These are phyloP conservation scores for Achaetomiella virescens DNA, from an alignment of 495 filamentous ascomycete genomes.

Conservation along the genomic window DNA sequence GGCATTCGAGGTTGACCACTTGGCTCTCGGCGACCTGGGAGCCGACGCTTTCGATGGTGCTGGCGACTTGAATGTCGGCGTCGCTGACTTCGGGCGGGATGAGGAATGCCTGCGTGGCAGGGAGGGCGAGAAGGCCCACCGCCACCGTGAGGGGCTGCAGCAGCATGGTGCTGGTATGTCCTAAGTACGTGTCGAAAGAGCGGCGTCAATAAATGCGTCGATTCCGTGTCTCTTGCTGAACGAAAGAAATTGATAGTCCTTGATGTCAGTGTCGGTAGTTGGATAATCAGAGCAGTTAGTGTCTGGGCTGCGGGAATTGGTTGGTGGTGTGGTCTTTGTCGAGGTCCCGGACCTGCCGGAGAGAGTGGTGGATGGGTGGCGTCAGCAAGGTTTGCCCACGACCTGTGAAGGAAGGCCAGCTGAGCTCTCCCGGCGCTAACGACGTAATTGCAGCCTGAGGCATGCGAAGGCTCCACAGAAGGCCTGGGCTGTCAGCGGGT, in stretches of 20 bases:
- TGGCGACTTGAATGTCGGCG: constrained; percentile 16
- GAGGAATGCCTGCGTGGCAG: constrained; percentile 24
- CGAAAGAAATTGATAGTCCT: not conserved
- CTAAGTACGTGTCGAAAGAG: not conserved
- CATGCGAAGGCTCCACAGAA: not conserved
- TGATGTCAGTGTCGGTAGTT: not conserved
- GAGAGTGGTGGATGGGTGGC: not conserved
- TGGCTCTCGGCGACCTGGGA: constrained; percentile 13
- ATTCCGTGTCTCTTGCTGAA: too few species aligned
- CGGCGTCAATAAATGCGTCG: not conserved
- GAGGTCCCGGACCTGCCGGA: constrained; percentile 1
- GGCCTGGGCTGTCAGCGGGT: not conserved
- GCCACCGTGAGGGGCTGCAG: constrained; percentile 24
- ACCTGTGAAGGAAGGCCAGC: not conserved
- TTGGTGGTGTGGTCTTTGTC: not conserved
- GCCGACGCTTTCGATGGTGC: constrained; percentile 7
- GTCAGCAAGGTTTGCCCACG: constrained; percentile 1
- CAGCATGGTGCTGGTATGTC: constrained; percentile 17
- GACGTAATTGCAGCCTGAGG: constrained; percentile 7
- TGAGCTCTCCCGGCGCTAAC: not conserved
- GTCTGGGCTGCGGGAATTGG: not conserved
- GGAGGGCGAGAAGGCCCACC: constrained; percentile 20
- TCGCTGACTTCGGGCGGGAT: constrained; percentile 22
- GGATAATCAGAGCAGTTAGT: not conserved
- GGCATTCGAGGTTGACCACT: constrained; percentile 36